Base-by-base conservation (phyloP, 2,329 filamentous ascomycete genomes). In the Penicillium fuscoglaucum region DNA sequence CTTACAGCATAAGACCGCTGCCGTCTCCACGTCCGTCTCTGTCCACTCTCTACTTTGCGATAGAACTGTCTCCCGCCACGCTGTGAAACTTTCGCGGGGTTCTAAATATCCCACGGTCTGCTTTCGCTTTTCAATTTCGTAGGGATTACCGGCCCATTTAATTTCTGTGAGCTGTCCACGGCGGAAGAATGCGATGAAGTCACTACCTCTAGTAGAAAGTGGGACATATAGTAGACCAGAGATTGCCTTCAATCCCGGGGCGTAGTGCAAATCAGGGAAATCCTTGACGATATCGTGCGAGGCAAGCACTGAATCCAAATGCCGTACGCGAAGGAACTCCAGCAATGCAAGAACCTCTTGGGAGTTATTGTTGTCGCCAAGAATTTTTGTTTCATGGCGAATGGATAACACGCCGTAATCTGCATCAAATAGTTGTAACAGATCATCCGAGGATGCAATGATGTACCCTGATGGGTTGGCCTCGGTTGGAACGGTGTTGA, bases 181-280 rank as follows among this genome's bases (percentile, higher is more conserved):
- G n/a, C 92, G 85, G 76, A 96, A 96, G 70, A 96, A 96, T 0
- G 92, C 90, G 44, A 96, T 96, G 67, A 96, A 96, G 66, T 96
- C 92, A 31, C 80, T 81, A 0, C 92, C 92, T 1, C 85, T 85
- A 0, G 84, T 80, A 17, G 90, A 93, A 2, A 96, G 77, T 0
- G 92, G 92, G 0, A 96, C 91, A 54, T 96, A 87, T 0, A 96
- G 78, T 48, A 96, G 74, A 0, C 92, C 92, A 0, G 91, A 90
- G 57, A 96, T 85, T 21, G 87, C 78, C 58, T 87, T 83, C 68
- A 96, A 95, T 0, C 92, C 91, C 0, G 91, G 91, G 0, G 84
- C 79, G 66, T 96, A 96, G 24, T 83, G 82, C 4, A 96, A 77
- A 66, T 96, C 92, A 0, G 90, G 90, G 56, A 96, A 96, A 64